Evolutionary conservation across 345 rosid species (phyloP), one percentile per base, ranked within the genome.

Genomic region (Adansonia digitata): DNA sequence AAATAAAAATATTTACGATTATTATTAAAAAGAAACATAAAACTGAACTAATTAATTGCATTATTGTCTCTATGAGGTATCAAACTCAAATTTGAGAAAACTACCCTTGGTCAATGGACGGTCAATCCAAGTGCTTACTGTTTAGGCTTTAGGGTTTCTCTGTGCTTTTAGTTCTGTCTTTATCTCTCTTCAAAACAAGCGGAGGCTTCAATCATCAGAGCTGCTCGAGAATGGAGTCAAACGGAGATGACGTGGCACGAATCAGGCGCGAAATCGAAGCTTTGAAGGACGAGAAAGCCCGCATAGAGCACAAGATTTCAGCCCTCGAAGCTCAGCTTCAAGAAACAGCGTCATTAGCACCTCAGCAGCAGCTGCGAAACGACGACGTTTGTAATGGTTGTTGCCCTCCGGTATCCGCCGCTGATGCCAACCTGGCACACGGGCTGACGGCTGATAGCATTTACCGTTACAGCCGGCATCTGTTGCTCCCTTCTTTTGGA

Each of bases 391-490:
- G 77, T 0, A 78, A 79, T 45, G 92, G 78, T 29, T 81, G 82
- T 31, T 76, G 63, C 31, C 84, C 82, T 72, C 26, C 73, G 45
- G 34, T 71, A 48, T 26, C 85, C 62, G 43, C 72, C 74, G 69
- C 61, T 49, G 85, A 71, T 34, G 77, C 84, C 35, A 79, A 77
- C 65, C 69, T 76, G 45, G 73, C 67, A 11, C 88, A 92, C 13
- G 97, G 88, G 0, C 79, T 94, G 7, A 77, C 91, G 14, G 79
- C 96, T 2, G 93, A 93, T 63, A 85, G 82, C 80, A 84, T 95
- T 59, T 84, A 91, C 83, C 88, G 99, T 74, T 95, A 95, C 81
- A 93, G 99, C 78, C 98, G 99, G 73, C 99, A 95, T 34, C 86
- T 93, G 75, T 71, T 95, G 77, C 96, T 95, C 22, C 98, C 98